Base-by-base conservation (phyloP, 768 basidiomycete species). In the Mycena vitilis region DNA sequence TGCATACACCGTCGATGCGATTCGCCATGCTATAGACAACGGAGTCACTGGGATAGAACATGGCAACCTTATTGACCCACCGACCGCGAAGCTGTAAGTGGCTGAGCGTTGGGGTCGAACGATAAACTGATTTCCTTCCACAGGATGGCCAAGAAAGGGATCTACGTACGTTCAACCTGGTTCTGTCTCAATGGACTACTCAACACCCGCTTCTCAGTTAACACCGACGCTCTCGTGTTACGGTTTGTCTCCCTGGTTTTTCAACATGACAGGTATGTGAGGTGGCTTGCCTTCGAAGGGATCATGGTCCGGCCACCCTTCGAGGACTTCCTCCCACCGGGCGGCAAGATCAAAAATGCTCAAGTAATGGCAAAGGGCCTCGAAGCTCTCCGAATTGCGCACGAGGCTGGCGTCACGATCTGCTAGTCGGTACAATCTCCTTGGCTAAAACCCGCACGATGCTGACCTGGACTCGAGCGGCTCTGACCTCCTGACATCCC, bases 1-100 rank as follows among this genome's bases (percentile, higher is more conserved):
- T 57, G 76, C 76, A 18, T 80, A 82, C 68, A 84, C 83, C 1
- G 73, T 76, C 13, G 44, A 80, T 23, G 79, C 82, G 1, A 82
- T 85, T 65, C 73, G 77, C 1, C 84, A 85, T 56, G 83, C 84
- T 0, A 78, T 85, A 42, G 78, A 81, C n/a, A 83, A 83, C 56
- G 83, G 84, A 12, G 80, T 84, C 7, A 69, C 63, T 13, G 83
- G 83, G 5, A 85, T 85, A 55, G 84, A 85, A 64, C 84, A 85
- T 61, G 84, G 84, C 6, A 85, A 85, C 69, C 73, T 85, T 12
- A 76, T 85, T 16, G 81, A 82, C 57, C 42, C 71, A 10, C 68
- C 76, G 12, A 84, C 83, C 5, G 83, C 83, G 0, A 71, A 79
- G 42, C 66, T 79, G 82, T 77, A 37, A n/a, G 75, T 70, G 25